Base-by-base conservation (phyloP, 345 rosid species). In the Citrus reticulata region DNA sequence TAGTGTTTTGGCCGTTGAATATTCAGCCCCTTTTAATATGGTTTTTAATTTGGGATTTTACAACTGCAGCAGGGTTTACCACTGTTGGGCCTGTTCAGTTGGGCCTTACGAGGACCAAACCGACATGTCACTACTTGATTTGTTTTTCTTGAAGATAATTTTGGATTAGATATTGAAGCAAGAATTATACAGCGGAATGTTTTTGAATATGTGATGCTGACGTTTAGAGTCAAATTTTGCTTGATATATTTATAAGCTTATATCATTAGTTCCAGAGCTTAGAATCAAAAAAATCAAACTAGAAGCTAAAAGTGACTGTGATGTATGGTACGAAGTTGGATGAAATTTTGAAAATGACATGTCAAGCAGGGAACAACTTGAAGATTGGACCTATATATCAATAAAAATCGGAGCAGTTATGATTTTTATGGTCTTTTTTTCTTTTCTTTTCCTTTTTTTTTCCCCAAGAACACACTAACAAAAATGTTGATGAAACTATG, bases 1-100 rank as follows among this genome's bases (percentile, higher is more conserved):
- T 5, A 1, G 8, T 42, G 42, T 39, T 29, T 20, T 20, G 74
- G 60, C 74, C 80, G 80, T 68, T 77, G 68, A 76, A 46, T 46
- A 46, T 76, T 51, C 3, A 2, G 4, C 0, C 2, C 5, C 5
- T 49, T 20, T 42, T 63, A 11, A 1, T 0, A 61, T 24, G 27
- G 22, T 40, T 9, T 9, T 29, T 27, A 54, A 51, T 10, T 59
- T 1, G 68, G 77, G 77, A 62, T 24, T 73, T 73, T 35, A 35
- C 54, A 13, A 20, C 2, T 20, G 2, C 6, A 73, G 4, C 13
- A 16, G 46, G 58, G 20, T 54, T 19, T 54, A 5, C 2, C n/a
- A 54, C 58, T 54, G 2, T 54, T 51, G 61, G 75, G 37, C 25
- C 20, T 11, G 5, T 9, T 37, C 7, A 9, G n/a, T n/a, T 20